Base-by-base conservation (phyloP, 441 rosid species). In the Populus hybrid region DNA sequence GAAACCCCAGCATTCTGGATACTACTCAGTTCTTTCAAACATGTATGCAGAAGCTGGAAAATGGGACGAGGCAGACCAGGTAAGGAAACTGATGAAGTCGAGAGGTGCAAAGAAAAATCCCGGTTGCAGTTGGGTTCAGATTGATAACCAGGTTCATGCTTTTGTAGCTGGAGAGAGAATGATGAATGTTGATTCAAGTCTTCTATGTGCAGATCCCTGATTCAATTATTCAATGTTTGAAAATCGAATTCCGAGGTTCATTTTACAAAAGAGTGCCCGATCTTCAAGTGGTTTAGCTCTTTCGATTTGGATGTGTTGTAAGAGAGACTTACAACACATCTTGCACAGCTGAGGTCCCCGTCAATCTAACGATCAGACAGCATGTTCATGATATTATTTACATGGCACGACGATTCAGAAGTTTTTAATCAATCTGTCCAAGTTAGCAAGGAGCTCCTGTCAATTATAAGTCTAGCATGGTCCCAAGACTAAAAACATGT, bases 91-190 rank as follows among this genome's bases (percentile, higher is more conserved):
- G 90, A 95, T 93, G 98, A 87, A 68, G 59, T 86, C 86, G 71
- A 90, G 87, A 85, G 91, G 95, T 40, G 90, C 93, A 6, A 91
- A 87, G 88, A 95, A 95, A 86, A 89, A 74, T 74, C 98, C 99
- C 9, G 97, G 97, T 76, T 91, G 90, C 74, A 95, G 99, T 78
- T 91, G 91, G 77, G 88, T 93, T 33, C 91, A 86, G 86, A 88
- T 92, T 45, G 82, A 89, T 20, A 92, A 92, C 24, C 74, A 83
- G 76, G 88, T 89, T 40, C 81, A 76, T 78, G 94, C 92, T 82
- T 95, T 95, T 80, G 88, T 88, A 40, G 89, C 90, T 71, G 93
- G 97, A 71, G 95, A 94, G 83, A 89, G 83, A 68, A 66, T 83
- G 45, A 73, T 78, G 71, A 74, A 67, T 35, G 69, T 69, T 69